Conservation (phyloP, 805 yeast genomes). For the Saturnispora sekii region DNA sequence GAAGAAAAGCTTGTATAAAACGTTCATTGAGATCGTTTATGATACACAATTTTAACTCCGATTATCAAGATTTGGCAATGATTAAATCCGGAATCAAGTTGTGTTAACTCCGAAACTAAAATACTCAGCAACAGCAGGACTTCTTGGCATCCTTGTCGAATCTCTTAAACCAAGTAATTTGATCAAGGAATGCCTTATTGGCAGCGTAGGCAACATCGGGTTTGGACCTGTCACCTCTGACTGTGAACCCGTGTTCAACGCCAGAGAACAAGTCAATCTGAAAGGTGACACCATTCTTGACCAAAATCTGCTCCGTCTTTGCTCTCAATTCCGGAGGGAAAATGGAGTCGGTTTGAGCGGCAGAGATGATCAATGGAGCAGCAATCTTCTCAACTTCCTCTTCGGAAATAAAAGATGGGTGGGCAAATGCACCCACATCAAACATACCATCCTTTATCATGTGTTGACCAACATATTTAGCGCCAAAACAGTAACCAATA, state of each 20-base stretch:
- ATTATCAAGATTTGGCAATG: too few relatives aligned
- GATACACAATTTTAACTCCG: too few relatives aligned
- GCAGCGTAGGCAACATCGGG: constrained; percentile 53
- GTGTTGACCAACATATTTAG: constrained; percentile 52
- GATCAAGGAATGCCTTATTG: constrained; percentile 50
- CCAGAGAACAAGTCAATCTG: constrained; percentile 55
- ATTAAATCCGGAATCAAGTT: not conserved
- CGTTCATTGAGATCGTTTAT: too few relatives aligned
- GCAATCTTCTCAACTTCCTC: constrained; percentile 53
- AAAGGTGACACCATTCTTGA: constrained; percentile 43
- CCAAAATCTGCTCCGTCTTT: constrained; percentile 42
- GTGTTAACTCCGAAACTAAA: not conserved
- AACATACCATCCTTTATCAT: constrained; percentile 28
- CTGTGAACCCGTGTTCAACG: constrained; percentile 69
- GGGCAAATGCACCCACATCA: constrained; percentile 67
- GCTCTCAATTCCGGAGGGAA: constrained; percentile 59
- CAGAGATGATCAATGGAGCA: constrained; percentile 59
- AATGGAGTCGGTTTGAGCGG: constrained; percentile 60
- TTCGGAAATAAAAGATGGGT: constrained; percentile 64
- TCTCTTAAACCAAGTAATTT: constrained; percentile 27
- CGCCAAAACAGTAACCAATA: constrained; percentile 83
- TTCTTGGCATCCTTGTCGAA: constrained; percentile 25
- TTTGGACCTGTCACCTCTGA: constrained; percentile 57
- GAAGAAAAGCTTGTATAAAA: too few relatives aligned
- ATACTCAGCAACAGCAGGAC: not conserved